Evolutionary conservation across 345 rosid genomes (phyloP), one percentile per base, ranked within the genome.

Genomic region (Anacardium occidentale): DNA sequence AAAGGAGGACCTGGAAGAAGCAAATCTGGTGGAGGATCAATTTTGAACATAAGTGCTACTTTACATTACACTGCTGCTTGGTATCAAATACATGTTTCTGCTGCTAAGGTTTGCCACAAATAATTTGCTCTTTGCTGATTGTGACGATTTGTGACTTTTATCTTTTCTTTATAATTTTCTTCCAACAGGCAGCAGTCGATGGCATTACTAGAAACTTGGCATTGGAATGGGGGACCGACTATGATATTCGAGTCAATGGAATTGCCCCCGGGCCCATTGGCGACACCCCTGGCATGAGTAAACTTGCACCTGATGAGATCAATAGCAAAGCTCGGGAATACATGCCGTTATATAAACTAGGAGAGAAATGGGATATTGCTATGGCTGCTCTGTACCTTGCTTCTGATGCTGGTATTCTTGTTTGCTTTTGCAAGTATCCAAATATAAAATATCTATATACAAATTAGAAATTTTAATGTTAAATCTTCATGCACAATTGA

Each of bases 41-140:
- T 91, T 69, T 59, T 91, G 54, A 91, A 91, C 78, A 89, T 91
- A 17, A 91, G 94, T 65, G 97, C 97, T 32, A 88, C 97, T 56
- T 79, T 88, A 73, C 94, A 91, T 52, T 89, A 89, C 67, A 85
- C 90, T 12, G 94, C 97, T 72, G 45, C 91, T 42, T 91, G 94
- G 92, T 91, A 91, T 76, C 97, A 91, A 75, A 86, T 89, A 21
- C 97, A 88, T 69, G 97, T 91, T 3, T 83, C 97, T 69, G 94
- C 97, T 37, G 97, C 97, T 72, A 91, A 91, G 97, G 94, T 89
- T 58, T 4, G 74, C 69, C 8, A 1, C 52, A 15, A 24, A 1
- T 18, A 13, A 11, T 2, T 53, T 55, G 11, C 5, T 52, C 34
- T 51, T 53, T 55, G 62, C 40, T 34, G 4, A 22, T 3, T 3